Conservation (phyloP, 805 yeast species). For the Sugiyamaella marilandica region DNA sequence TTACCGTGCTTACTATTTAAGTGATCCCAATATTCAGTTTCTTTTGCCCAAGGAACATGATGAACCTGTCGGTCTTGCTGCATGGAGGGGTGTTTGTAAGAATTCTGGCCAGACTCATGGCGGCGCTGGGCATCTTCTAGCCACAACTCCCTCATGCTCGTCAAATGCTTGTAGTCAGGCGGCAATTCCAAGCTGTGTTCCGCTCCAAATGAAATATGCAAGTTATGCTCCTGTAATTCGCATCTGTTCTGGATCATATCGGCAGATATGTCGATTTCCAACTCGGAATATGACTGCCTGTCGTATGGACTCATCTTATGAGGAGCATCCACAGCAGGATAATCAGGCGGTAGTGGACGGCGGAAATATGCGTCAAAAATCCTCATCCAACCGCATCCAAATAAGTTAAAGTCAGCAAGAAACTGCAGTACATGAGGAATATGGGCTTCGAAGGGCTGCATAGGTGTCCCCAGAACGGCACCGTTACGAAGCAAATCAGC, state of each 20-base stretch:
- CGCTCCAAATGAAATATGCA: constrained; percentile 46
- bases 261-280: constrained; percentile 70
- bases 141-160: constrained; percentile 43
- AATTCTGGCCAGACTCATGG: neutral
- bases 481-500: constrained; percentile 48
- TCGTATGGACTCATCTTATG: constrained; percentile 31
- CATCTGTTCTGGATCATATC: constrained; percentile 55
- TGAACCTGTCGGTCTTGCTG: neutral
- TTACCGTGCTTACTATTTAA: neutral
- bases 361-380: constrained; percentile 28
- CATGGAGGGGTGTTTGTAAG: neutral
- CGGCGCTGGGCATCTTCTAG: constrained; percentile 40
- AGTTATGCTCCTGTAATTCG: constrained; percentile 34
- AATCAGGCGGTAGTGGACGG: constrained; percentile 10
- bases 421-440: constrained; percentile 75
- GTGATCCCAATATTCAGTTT: constrained; percentile 8
- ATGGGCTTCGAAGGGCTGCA: constrained; percentile 72
- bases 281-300: constrained; percentile 55
- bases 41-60: constrained; percentile 8
- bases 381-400: constrained; percentile 76
- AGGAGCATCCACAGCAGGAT: constrained; percentile 1
- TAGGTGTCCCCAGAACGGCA: constrained; percentile 33
- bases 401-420: constrained; percentile 73
- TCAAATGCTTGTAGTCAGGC: constrained; percentile 20
- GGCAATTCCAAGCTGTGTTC: constrained; percentile 29